Percentiles rank a stretch among this genome's conserved stretches.
These are phyloP conservation scores for Daldinia decipiens DNA, from an alignment of 495 filamentous ascomycete species.

Conservation along the genomic window DNA sequence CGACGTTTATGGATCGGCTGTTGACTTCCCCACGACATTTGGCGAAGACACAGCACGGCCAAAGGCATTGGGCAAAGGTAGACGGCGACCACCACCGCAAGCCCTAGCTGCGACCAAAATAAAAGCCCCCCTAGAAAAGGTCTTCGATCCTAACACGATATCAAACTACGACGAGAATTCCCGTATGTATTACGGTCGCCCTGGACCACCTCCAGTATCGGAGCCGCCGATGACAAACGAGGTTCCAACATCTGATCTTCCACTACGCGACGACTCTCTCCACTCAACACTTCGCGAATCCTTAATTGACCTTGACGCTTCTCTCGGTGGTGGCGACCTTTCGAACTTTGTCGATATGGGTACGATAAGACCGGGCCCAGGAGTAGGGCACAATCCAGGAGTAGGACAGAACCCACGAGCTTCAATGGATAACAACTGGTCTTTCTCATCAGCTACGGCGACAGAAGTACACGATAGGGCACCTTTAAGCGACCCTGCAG, in stretches of 20 bases:
- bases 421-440: conserved; percentile 57
- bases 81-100: conserved; percentile 62
- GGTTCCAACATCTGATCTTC: conserved; percentile 60
- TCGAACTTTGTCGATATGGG: conserved; percentile 68
- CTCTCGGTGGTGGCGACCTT: conserved; percentile 57
- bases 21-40: conserved; percentile 55
- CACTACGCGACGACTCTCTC: conserved; percentile 62
- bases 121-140: conserved; percentile 63
- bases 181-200: conserved; percentile 59
- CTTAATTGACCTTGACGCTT: conserved; percentile 67
- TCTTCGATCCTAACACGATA: conserved; percentile 67
- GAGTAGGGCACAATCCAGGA: conserved; percentile 21
- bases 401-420: conserved; percentile 47
- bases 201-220: conserved; percentile 44
- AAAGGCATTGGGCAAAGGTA: conserved; percentile 50
- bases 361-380: conserved; percentile 63
- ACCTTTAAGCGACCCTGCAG: conserved; percentile 61
- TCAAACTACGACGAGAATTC: conserved; percentile 67
- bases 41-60: conserved; percentile 56
- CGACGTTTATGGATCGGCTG: conserved; percentile 62
- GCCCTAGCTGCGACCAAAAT: conserved; percentile 52
- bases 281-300: conserved; percentile 63
- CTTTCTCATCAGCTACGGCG: conserved; percentile 51
- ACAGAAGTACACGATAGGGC: conserved; percentile 57
- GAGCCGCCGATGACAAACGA: conserved; percentile 38